Percentiles rank a stretch among this genome's conserved stretches.
phyloP scores from a whole-genome alignment of 805 yeast genomes.

The Nakazawaea ishiwadae region DNA sequence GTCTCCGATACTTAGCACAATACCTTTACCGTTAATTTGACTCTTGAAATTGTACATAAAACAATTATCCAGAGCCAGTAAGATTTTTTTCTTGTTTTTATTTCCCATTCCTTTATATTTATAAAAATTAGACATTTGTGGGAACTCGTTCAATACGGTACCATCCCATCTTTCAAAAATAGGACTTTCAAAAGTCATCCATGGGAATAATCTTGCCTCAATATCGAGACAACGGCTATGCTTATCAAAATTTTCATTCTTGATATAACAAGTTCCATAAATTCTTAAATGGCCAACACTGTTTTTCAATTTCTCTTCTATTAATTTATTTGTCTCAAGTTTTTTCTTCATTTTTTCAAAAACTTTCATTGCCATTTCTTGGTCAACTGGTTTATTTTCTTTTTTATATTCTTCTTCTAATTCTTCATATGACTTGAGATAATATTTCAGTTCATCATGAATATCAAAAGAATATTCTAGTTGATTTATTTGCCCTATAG shows the following conservation, averaged over 20 bases:
- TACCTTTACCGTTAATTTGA: conserved; percentile 41
- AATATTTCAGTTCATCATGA: conserved; percentile 11
- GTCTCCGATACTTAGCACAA: conserved; percentile 50
- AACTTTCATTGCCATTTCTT: conserved; percentile 10
- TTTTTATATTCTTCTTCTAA: conserved; percentile 8
- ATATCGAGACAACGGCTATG: conserved; percentile 23
- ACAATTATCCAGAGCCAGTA: conserved; percentile 18
- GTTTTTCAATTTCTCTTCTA: conserved; percentile 27
- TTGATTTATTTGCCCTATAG: conserved; percentile 8
- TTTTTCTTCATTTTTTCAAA: conserved; percentile 4
- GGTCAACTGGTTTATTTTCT: conserved; percentile 8
- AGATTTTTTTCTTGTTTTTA: neutral
- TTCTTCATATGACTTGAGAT: conserved; percentile 7
- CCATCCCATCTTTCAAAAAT: conserved; percentile 37
- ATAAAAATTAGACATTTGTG: conserved; percentile 24
- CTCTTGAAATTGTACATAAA: conserved; percentile 24
- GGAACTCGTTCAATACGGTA: conserved; percentile 19
- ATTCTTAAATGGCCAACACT: conserved; percentile 38
- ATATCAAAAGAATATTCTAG: conserved; percentile 9
- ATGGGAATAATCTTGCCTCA: conserved; percentile 36
- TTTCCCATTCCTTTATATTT: conserved; percentile 10
- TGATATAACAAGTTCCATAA: conserved; percentile 38
- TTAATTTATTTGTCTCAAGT: conserved; percentile 2
- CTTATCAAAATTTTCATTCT: conserved; percentile 5
- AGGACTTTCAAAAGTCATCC: conserved; percentile 35